Evolutionary conservation across 495 filamentous ascomycete genomes (phyloP).

Genomic region (Penicillium steckii): DNA sequence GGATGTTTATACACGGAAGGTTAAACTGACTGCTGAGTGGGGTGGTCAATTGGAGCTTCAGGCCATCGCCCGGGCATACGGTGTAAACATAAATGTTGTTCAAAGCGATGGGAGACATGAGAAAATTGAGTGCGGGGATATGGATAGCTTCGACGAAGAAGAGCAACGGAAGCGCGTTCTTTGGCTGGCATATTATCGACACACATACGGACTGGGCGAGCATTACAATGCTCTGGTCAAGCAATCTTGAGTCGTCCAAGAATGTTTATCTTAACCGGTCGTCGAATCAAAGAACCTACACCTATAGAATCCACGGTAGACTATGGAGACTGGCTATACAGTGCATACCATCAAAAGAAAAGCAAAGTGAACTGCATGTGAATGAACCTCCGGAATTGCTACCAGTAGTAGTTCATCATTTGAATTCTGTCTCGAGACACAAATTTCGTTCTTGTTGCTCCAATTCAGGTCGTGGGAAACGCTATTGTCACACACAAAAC

Average conservation of each 20-base stretch:
- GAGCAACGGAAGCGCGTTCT: slow-evolving; percentile 47
- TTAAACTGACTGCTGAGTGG: slow-evolving; percentile 92
- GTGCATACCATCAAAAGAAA: background rate
- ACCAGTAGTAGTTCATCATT: background rate
- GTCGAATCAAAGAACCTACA: background rate
- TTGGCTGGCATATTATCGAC: slow-evolving; percentile 94
- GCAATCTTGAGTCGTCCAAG: slow-evolving; percentile 11
- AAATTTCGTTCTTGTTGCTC: background rate
- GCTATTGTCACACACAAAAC: background rate
- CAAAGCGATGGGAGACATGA: slow-evolving; percentile 78
- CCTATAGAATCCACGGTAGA: background rate
- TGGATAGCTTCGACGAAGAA: slow-evolving; percentile 45
- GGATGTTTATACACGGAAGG: slow-evolving; percentile 68
- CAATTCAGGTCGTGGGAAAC: background rate
- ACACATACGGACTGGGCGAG: slow-evolving; percentile 89
- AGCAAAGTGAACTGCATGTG: background rate
- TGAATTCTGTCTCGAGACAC: background rate
- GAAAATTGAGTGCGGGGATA: slow-evolving; percentile 59
- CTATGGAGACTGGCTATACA: background rate
- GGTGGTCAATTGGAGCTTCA: slow-evolving; percentile 88
- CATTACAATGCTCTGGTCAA: slow-evolving; percentile 86
- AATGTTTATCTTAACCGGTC: background rate
- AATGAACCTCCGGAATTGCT: background rate
- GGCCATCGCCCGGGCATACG: slow-evolving; percentile 81
- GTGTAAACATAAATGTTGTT: slow-evolving; percentile 79